Percentiles rank a stretch among this genome's conserved stretches.
These are phyloP conservation scores for Candida pini DNA, from an alignment of 805 yeast species.

Conservation along the genomic window DNA sequence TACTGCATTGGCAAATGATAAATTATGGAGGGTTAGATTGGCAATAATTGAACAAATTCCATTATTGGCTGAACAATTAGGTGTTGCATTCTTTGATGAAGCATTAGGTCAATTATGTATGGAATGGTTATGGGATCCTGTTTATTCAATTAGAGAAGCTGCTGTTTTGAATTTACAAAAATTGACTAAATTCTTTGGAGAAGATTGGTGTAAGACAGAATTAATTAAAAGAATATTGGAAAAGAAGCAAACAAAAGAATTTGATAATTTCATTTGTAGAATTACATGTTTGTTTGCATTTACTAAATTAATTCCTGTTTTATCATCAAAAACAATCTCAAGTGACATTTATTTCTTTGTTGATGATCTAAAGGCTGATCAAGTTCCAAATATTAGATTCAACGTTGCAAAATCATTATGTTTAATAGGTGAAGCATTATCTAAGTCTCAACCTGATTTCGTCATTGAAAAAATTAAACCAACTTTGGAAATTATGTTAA, in stretches of 20 bases:
- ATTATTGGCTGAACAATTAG: constrained; percentile 86
- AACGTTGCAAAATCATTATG: constrained; percentile 86
- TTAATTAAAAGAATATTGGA: constrained; percentile 70
- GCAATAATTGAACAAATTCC: constrained; percentile 98
- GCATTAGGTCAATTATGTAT: constrained; percentile 86
- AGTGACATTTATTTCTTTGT: constrained; percentile 76
- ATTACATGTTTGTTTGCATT: constrained; percentile 86
- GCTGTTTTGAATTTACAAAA: constrained; percentile 81
- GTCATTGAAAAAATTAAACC: constrained; percentile 54
- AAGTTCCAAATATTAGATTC: constrained; percentile 92
- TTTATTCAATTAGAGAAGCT: constrained; percentile 93
- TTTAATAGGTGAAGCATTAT: constrained; percentile 50
- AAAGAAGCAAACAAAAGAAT: constrained; percentile 31
- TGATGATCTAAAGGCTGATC: constrained; percentile 63
- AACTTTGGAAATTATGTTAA: constrained; percentile 54
- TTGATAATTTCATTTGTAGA: constrained; percentile 78
- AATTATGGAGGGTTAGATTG: constrained; percentile 95
- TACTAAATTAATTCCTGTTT: constrained; percentile 73
- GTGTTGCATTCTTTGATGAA: constrained; percentile 87
- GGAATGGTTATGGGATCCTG: constrained; percentile 99
- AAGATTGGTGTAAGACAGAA: constrained; percentile 86
- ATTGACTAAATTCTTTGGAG: constrained; percentile 82
- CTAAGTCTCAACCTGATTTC: constrained; percentile 29
- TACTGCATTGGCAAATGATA: constrained; percentile 91
- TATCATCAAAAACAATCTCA: constrained; percentile 50